Evolutionary conservation across 805 yeast genomes (phyloP).

Genomic region (Ogataea thermomethanolica): DNA sequence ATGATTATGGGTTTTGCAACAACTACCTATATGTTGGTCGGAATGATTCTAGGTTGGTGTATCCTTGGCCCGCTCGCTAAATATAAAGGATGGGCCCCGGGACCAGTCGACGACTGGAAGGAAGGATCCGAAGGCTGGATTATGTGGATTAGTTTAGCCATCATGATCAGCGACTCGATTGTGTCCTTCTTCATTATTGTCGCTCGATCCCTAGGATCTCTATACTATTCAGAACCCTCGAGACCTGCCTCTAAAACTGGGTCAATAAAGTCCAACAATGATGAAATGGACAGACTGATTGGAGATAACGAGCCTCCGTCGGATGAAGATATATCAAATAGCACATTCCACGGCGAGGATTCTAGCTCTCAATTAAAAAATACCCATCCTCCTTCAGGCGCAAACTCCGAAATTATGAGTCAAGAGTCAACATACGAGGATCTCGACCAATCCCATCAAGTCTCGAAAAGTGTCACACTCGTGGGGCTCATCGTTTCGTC

Average conservation of each 20-base stretch:
- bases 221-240: neutral
- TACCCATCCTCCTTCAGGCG: neutral
- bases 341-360: slow-evolving; percentile 23
- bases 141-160: slow-evolving; percentile 86
- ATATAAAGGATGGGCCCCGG: slow-evolving; percentile 78
- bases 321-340: slow-evolving; percentile 22
- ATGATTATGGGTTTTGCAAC: slow-evolving; percentile 96
- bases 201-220: slow-evolving; percentile 35
- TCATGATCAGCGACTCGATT: slow-evolving; percentile 89
- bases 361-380: neutral
- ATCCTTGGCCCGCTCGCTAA: slow-evolving; percentile 80
- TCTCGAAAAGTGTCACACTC: slow-evolving; percentile 46
- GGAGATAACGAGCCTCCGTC: slow-evolving; percentile 15
- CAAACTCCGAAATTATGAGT: neutral
- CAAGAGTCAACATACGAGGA: slow-evolving; percentile 22
- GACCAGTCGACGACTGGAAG: slow-evolving; percentile 88
- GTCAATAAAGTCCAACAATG: neutral
- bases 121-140: slow-evolving; percentile 97
- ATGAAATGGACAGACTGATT: slow-evolving; percentile 9
- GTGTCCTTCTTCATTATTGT: slow-evolving; percentile 72
- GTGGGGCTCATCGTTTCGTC: slow-evolving; percentile 67
- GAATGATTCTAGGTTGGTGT: slow-evolving; percentile 90
- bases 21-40: slow-evolving; percentile 85
- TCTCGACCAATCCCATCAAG: slow-evolving; percentile 43
- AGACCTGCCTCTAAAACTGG: neutral